Conservation (phyloP, 495 filamentous ascomycete species). For the Penicillium dipodomyicola region DNA sequence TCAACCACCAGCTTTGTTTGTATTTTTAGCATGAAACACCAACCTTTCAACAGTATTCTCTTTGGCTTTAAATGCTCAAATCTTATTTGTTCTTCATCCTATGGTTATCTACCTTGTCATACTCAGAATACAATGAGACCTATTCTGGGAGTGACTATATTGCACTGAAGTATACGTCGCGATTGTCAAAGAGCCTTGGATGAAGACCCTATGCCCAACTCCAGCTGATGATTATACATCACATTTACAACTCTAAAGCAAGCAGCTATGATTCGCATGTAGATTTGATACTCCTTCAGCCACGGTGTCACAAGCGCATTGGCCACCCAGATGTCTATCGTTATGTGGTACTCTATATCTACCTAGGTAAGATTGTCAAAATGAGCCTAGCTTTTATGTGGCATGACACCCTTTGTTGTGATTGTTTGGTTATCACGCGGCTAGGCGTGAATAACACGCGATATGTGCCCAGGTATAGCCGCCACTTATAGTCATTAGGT, state of each 20-base stretch:
- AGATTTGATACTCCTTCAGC: conserved; percentile 6
- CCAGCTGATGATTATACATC: not conserved
- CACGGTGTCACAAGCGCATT: conserved; percentile 5
- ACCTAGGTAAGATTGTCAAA: too few relatives aligned
- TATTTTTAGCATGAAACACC: not conserved
- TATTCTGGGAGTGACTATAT: not conserved
- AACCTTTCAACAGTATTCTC: not conserved
- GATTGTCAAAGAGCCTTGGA: not conserved
- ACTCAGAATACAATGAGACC: not conserved
- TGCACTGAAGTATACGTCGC: too few relatives aligned
- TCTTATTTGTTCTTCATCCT: not conserved
- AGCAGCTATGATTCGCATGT: not conserved
- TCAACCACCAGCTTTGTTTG: conserved; percentile 15
- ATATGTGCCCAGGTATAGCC: not conserved
- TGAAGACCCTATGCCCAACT: not conserved
- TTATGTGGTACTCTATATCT: not conserved
- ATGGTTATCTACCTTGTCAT: not conserved
- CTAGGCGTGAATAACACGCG: not conserved
- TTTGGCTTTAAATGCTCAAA: not conserved
- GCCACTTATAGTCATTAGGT: not conserved
- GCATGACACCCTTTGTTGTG: not conserved
- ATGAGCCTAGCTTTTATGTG: not conserved
- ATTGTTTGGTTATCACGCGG: not conserved
- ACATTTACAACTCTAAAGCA: not conserved
- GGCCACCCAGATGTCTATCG: not conserved